Conservation (phyloP, 1,139 yeast species). For the Kodamaea alishanica region DNA sequence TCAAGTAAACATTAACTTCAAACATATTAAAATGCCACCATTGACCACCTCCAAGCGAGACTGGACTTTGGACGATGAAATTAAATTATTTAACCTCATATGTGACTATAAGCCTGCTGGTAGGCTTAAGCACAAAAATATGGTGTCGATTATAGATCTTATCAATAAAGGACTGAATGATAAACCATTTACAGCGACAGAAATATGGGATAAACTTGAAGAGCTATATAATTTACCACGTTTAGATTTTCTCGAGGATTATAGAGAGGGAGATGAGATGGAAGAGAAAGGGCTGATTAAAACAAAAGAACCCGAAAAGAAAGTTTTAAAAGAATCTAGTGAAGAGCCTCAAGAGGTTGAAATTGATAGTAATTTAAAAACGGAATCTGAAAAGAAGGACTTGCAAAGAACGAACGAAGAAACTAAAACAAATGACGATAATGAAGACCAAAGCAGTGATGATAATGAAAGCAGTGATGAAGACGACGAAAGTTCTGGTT, state of each 20-base stretch:
- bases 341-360: not conserved
- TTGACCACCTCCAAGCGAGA: conserved; percentile 12
- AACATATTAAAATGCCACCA: not conserved
- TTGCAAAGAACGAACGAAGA: not conserved
- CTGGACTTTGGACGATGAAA: conserved; percentile 68
- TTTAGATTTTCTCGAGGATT: conserved; percentile 51
- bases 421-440: conserved; percentile 1
- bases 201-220: conserved; percentile 57
- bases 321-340: not conserved
- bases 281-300: not conserved
- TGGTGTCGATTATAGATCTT: conserved; percentile 51
- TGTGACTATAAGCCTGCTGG: conserved; percentile 72
- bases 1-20: not conserved
- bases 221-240: conserved; percentile 53
- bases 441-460: not conserved
- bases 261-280: conserved; percentile 7
- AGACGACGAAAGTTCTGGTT: conserved; percentile 8
- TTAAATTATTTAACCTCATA: conserved; percentile 58
- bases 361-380: too few relatives aligned
- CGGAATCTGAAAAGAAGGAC: not conserved
- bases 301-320: conserved; percentile 1
- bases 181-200: conserved; percentile 39
- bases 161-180: conserved; percentile 36
- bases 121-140: conserved; percentile 52
- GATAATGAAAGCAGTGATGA: not conserved